Conservation (phyloP, 148 eudicot genomes). For the Heliamphora exappendiculata region DNA sequence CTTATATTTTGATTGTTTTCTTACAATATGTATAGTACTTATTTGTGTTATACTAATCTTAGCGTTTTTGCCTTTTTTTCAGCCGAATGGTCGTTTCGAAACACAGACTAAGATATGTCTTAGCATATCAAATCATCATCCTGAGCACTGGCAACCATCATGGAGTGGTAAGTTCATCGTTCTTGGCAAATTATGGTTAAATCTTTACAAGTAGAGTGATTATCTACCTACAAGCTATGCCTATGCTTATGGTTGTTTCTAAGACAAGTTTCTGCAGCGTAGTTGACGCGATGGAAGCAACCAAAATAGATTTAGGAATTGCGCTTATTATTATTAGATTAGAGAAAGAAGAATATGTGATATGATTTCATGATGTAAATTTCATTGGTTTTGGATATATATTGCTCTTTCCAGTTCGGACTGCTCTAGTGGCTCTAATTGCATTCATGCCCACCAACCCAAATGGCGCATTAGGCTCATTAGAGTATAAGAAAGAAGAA, state of each 20-base stretch:
- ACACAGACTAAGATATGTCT: constrained; percentile 96
- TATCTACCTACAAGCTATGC: not conserved
- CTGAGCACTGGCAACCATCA: constrained; percentile 99
- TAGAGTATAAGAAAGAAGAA: constrained; percentile 88
- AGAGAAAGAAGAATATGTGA: not conserved
- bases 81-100: constrained; percentile 99
- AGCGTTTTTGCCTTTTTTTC: constrained; percentile 17
- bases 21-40: not conserved
- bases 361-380: too few relatives aligned
- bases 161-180: constrained; percentile 74
- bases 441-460: constrained; percentile 99
- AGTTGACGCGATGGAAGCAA: not conserved
- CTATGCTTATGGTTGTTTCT: not conserved
- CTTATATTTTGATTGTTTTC: not conserved
- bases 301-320: not conserved
- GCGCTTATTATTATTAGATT: too few relatives aligned
- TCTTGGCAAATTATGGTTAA: not conserved
- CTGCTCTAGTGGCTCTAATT: constrained; percentile 88
- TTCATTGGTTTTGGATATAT: not conserved
- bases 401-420: constrained; percentile 57
- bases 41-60: not conserved
- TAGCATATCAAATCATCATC: constrained; percentile 98
- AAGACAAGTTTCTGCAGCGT: constrained; percentile 2
- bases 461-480: constrained; percentile 91
- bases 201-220: not conserved